Conservation (phyloP, 495 filamentous ascomycete genomes). For the Penicillium odoratum region DNA sequence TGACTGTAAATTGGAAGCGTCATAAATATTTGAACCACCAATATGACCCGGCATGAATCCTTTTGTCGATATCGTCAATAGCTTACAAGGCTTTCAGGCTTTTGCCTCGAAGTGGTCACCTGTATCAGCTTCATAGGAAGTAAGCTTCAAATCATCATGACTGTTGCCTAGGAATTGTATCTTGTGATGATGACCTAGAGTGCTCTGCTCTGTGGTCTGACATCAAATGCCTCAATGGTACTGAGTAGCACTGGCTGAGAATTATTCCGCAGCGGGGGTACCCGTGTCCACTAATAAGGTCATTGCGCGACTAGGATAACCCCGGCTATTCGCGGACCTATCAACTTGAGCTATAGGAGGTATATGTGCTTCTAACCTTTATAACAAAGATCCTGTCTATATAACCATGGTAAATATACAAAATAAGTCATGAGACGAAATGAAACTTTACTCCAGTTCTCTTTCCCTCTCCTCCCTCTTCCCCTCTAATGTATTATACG, state of each 20-base stretch:
- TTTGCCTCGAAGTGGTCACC: not conserved
- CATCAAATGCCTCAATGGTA: not conserved
- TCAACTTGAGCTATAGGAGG: not conserved
- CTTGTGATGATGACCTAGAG: not conserved
- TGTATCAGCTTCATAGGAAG: not conserved
- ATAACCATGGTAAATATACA: conserved; percentile 1
- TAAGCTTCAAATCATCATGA: not conserved
- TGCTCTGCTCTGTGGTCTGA: not conserved
- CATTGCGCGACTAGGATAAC: not conserved
- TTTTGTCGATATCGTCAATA: too few species aligned
- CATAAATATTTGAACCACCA: too few species aligned
- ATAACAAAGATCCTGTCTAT: not conserved
- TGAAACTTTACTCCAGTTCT: conserved; percentile 11
- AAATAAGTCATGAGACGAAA: not conserved
- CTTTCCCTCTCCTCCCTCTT: conserved; percentile 23
- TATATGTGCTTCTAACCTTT: not conserved
- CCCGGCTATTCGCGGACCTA: not conserved
- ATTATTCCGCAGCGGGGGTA: not conserved
- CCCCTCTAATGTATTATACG: conserved; percentile 67
- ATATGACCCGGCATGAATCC: too few species aligned
- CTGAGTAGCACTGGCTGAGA: not conserved
- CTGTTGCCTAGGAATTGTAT: not conserved
- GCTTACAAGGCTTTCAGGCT: too few species aligned
- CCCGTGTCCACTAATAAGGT: not conserved
- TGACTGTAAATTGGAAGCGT: too few species aligned